A percentile compares a stretch with the other conserved stretches of the same genome.
Evolutionary conservation across 495 filamentous ascomycete genomes (phyloP).

Genomic region (Aspergillus ellipticus): DNA sequence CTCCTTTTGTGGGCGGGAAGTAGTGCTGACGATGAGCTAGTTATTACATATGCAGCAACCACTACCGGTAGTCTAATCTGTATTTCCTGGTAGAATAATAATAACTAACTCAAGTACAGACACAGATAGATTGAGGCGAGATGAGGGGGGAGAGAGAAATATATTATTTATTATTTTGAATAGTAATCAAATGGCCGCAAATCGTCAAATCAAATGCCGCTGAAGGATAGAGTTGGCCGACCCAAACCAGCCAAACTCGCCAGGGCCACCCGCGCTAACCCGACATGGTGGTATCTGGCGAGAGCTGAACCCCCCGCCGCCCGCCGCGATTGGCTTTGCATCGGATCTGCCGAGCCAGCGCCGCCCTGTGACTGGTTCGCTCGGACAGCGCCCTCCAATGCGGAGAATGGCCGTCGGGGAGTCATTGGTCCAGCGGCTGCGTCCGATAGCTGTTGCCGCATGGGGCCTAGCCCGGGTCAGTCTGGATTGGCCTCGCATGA

Average conservation of each 20-base stretch:
- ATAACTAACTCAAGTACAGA: no score
- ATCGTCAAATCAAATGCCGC: no score
- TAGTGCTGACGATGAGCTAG: neutral
- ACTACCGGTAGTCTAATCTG: no score
- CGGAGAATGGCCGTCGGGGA: slow-evolving; percentile 11
- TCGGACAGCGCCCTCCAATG: slow-evolving; percentile 10
- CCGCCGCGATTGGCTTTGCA: slow-evolving; percentile 9
- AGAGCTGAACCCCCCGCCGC: slow-evolving; percentile 1
- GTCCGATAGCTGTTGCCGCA: slow-evolving; percentile 8
- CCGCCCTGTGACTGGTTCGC: slow-evolving; percentile 2
- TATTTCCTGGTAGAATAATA: no score
- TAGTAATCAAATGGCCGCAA: no score
- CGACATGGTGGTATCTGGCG: slow-evolving; percentile 19
- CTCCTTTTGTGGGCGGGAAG: no score
- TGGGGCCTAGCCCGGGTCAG: slow-evolving; percentile 7
- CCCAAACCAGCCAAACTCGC: neutral
- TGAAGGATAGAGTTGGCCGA: neutral
- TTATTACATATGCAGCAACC: neutral
- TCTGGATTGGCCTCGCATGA: neutral
- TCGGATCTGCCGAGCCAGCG: neutral
- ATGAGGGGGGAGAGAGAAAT: no score
- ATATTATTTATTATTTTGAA: no score
- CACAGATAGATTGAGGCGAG: no score
- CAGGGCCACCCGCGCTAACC: slow-evolving; percentile 11
- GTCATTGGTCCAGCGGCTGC: slow-evolving; percentile 16